Evolutionary conservation across 2,329 filamentous ascomycete genomes (phyloP), one percentile per base, ranked within the genome.

Genomic region (Lasiodiplodia theobromae): DNA sequence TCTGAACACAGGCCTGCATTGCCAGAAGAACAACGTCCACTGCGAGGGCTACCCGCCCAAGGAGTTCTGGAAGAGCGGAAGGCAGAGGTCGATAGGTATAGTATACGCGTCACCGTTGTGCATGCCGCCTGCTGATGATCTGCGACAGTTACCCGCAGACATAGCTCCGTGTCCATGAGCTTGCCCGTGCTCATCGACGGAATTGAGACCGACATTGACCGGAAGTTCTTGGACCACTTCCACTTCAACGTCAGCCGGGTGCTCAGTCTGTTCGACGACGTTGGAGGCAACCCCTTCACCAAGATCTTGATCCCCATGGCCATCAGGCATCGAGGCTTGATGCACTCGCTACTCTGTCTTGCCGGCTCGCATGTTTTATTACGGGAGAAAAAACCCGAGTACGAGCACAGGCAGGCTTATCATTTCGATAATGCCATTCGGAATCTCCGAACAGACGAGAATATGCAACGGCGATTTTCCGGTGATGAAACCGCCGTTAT

Each of bases 41-140:
- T 97, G 94, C 77, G 93, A 97, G 80, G 94, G 94, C 14, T 97
- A 97, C 76, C 92, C 92, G 63, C 91, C 93, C 70, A 93, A 93
- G 77, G 91, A 92, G 69, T 87, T 93, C 65, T 97, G 94, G 94
- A 93, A 90, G 78, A 94, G 92, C 75, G 93, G 93, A 34, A 93
- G 88, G 77, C 91, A 95, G 78, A 91, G 86, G 76, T 86, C 88
- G 40, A 89, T 91, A 82, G 82, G 85, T 86, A 69, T 23, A n/a
- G 60, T 64, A 25, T 21, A 38, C 34, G n/a, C 28, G 25, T n/a
- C 60, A 38, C n/a, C 14, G 31, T n/a, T 5, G 11, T 10, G 18
- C 25, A 25, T 52, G 23, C 51, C 11, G 54, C n/a, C 12, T 56
- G 12, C 49, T 67, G 38, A 69, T 28, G 10, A n/a, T 52, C 14